phyloP scores from a whole-genome alignment of 1,139 yeast genomes.

The Pichia sp. region DNA sequence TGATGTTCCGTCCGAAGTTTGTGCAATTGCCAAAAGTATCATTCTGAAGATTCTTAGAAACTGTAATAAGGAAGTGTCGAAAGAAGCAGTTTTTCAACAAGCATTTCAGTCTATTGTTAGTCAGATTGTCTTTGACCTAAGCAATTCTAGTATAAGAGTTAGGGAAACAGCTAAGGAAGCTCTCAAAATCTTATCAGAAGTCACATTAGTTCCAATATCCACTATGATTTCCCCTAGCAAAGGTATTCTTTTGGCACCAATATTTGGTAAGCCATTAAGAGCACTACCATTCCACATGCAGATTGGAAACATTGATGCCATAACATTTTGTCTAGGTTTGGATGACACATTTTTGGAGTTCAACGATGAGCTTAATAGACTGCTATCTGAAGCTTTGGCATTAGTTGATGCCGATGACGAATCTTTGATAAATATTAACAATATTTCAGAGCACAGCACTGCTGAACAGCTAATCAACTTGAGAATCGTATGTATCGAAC shows the following conservation, averaged over 20 bases:
- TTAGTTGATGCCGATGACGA: conserved; percentile 97
- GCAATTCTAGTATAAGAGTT: conserved; percentile 80
- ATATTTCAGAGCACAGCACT: conserved; percentile 81
- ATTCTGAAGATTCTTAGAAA: conserved; percentile 60
- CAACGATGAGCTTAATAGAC: conserved; percentile 80
- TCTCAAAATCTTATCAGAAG: conserved; percentile 60
- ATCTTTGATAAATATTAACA: conserved; percentile 80
- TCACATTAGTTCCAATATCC: conserved; percentile 65
- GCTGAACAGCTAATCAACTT: conserved; percentile 81
- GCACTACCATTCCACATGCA: conserved; percentile 99
- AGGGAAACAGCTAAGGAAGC: conserved; percentile 79
- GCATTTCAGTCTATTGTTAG: conserved; percentile 84
- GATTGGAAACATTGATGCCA: conserved; percentile 95
- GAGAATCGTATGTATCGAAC: conserved; percentile 81
- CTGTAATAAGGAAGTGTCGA: conserved; percentile 57
- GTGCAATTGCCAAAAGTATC: conserved; percentile 64
- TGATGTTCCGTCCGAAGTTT: conserved; percentile 79
- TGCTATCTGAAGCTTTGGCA: conserved; percentile 85
- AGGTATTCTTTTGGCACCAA: conserved; percentile 79
- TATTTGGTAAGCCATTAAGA: conserved; percentile 92
- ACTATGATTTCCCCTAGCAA: conserved; percentile 79
- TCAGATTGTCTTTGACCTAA: conserved; percentile 84
- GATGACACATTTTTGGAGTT: conserved; percentile 80
- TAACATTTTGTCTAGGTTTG: conserved; percentile 78
- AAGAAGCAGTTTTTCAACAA: conserved; percentile 59